Evolutionary conservation across 164 flowering plant species (phyloP).

Genomic region (Piper betle): DNA sequence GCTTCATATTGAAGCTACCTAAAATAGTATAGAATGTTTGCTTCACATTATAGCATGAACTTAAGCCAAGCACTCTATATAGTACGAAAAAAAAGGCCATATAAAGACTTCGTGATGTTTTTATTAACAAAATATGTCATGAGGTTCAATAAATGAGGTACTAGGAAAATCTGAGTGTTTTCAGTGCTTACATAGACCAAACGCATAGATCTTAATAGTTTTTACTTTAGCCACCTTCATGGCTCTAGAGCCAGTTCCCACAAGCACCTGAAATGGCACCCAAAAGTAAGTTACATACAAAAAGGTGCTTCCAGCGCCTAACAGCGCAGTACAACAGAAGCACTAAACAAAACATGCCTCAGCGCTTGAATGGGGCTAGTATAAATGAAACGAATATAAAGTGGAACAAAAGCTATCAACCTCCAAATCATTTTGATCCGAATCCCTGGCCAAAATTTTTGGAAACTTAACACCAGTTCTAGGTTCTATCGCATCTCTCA

Average conservation of each 20-base stretch:
- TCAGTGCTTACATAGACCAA: conserved; percentile 76
- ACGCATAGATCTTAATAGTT: conserved; percentile 80
- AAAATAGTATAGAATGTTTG: no score
- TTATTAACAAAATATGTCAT: no score
- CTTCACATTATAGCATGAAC: no score
- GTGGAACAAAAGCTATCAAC: background rate
- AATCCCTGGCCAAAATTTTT: conserved; percentile 28
- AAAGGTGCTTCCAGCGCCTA: background rate
- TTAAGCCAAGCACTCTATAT: no score
- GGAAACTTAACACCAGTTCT: conserved; percentile 90
- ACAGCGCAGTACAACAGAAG: background rate
- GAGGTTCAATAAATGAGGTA: background rate
- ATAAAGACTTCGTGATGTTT: no score
- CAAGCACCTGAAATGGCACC: conserved; percentile 53
- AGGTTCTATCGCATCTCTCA: conserved; percentile 52
- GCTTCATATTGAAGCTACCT: no score
- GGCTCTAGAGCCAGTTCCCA: conserved; percentile 82
- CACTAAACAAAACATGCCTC: background rate
- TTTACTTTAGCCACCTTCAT: conserved; percentile 71
- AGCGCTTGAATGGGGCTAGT: background rate
- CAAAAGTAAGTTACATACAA: background rate
- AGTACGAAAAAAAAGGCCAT: no score
- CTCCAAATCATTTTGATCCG: background rate
- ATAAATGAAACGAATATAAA: no score
- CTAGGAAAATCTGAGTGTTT: background rate